phyloP scores from a whole-genome alignment of 2,329 filamentous ascomycete genomes.

The Colletotrichum eremochloae region DNA sequence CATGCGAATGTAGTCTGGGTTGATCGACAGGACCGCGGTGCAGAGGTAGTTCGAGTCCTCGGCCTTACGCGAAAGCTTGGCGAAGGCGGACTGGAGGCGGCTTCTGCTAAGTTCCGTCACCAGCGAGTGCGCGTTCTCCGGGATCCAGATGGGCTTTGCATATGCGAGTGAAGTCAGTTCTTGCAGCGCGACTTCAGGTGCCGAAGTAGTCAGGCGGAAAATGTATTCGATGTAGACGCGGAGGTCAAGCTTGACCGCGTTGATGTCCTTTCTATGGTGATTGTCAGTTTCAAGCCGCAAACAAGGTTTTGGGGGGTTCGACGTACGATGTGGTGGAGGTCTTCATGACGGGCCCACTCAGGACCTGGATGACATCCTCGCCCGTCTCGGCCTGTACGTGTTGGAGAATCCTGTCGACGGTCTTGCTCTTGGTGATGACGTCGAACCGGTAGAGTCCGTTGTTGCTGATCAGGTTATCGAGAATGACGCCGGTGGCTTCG shows the following conservation, averaged over 20 bases:
- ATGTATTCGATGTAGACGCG: slow-evolving; percentile 68
- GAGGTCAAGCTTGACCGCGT: slow-evolving; percentile 55
- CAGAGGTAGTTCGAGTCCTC: slow-evolving; percentile 68
- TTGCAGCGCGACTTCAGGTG: slow-evolving; percentile 57
- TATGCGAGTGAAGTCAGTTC: slow-evolving; percentile 70
- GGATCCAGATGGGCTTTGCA: slow-evolving; percentile 55
- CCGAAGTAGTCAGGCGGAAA: slow-evolving; percentile 62
- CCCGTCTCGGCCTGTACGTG: slow-evolving; percentile 69
- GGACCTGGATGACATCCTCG: slow-evolving; percentile 62
- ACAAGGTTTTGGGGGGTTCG: not conserved
- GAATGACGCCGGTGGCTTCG: slow-evolving; percentile 69
- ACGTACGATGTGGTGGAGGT: slow-evolving; percentile 48
- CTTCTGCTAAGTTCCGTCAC: slow-evolving; percentile 67
- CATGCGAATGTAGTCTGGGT: slow-evolving; percentile 66
- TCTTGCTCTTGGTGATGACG: slow-evolving; percentile 86
- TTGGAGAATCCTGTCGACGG: slow-evolving; percentile 79
- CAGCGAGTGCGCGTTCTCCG: slow-evolving; percentile 39
- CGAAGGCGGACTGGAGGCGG: slow-evolving; percentile 70
- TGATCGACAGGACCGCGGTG: slow-evolving; percentile 66
- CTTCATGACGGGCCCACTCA: slow-evolving; percentile 47
- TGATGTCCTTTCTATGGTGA: slow-evolving; percentile 50
- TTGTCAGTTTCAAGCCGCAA: slow-evolving; percentile 51
- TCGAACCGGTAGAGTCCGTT: slow-evolving; percentile 86
- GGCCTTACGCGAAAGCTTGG: slow-evolving; percentile 67
- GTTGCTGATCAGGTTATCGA: slow-evolving; percentile 77